Conservation (phyloP, 78 protist genomes). For the Pelomyxa schiedti region DNA sequence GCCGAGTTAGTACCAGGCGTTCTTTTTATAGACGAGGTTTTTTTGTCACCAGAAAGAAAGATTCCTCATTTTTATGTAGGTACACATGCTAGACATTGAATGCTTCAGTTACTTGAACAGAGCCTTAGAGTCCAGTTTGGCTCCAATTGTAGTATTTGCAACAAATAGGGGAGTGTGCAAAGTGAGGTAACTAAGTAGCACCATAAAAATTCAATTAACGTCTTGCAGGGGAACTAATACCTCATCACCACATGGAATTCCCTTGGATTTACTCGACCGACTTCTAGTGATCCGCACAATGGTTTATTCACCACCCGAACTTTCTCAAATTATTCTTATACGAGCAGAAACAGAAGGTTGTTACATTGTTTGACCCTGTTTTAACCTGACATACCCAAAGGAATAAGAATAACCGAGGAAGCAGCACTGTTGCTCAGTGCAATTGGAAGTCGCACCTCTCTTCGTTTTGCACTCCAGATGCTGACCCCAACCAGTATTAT, state of each 20-base stretch:
- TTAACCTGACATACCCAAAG: no score
- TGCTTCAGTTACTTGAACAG: slow-evolving; percentile 98
- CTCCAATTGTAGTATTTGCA: slow-evolving; percentile 99
- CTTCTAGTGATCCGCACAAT: slow-evolving; percentile 92
- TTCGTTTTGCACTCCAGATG: slow-evolving; percentile 91
- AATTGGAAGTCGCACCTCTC: slow-evolving; percentile 67
- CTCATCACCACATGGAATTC: slow-evolving; percentile 96
- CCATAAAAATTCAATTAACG: slow-evolving; percentile 2
- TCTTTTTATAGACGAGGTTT: slow-evolving; percentile 96
- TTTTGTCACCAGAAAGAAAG: background rate
- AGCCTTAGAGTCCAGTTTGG: slow-evolving; percentile 93
- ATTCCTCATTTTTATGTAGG: slow-evolving; percentile 19
- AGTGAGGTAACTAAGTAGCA: slow-evolving; percentile 25
- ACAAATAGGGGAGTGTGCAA: slow-evolving; percentile 94
- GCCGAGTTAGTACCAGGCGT: slow-evolving; percentile 99
- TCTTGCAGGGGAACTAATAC: slow-evolving; percentile 84
- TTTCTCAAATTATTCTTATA: slow-evolving; percentile 69
- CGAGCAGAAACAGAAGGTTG: slow-evolving; percentile 84
- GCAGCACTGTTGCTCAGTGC: slow-evolving; percentile 63
- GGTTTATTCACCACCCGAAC: slow-evolving; percentile 75
- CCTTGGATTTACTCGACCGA: slow-evolving; percentile 90
- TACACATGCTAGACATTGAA: slow-evolving; percentile 99
- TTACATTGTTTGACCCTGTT: no score
- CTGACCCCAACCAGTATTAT: slow-evolving; percentile 91
- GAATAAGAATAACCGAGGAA: slow-evolving; percentile 59